Base-by-base conservation (phyloP, 495 filamentous ascomycete species). In the Penicillium pulvis region DNA sequence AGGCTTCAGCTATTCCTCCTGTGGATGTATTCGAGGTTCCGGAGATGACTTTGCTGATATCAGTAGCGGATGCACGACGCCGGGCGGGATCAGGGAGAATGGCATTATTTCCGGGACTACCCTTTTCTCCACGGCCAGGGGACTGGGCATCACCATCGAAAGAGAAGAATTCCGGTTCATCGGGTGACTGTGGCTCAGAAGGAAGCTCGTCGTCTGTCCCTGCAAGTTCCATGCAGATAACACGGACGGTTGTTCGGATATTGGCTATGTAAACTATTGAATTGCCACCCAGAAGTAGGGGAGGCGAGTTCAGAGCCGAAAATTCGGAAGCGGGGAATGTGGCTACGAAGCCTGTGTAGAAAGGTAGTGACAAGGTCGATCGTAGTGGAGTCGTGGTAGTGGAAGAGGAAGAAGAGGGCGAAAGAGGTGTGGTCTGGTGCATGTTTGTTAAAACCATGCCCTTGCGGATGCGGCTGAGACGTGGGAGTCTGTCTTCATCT, bases 231-330 rank as follows among this genome's bases (percentile, higher is more conserved):
- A 85, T 81, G 33, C 82, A 77, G 6, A 85, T 66, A 4, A 97
- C 83, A 55, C 87, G 84, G 11, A 91, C 92, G 0, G 87, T 81
- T 2, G 91, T 85, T 16, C 94, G 83, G n/a, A 97, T 86, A 66
- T 90, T 96, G 14, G 89, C 91, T 36, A 91, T 86, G 61, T 97
- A 97, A 1, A 89, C 83, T 16, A 92, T 90, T 1, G 94, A 89
- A 23, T 89, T 76, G 12, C 77, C 82, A 12, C 85, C 85, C 0
- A 87, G 73, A 1, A 80, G 73, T 12, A 87, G 62, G 12, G 79
- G 72, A 8, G 73, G 73, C 35, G 75, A 75, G 46, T 74, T 53
- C 20, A 71, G 57, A 23, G 70, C 60, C n/a, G 73, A 67, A 53
- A 81, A 81, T 53, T 76, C 73, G 6, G 67, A 55, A 8, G 72